Conservation (phyloP, 176 grass and related monocot genomes). For the Thalia dealbata region DNA sequence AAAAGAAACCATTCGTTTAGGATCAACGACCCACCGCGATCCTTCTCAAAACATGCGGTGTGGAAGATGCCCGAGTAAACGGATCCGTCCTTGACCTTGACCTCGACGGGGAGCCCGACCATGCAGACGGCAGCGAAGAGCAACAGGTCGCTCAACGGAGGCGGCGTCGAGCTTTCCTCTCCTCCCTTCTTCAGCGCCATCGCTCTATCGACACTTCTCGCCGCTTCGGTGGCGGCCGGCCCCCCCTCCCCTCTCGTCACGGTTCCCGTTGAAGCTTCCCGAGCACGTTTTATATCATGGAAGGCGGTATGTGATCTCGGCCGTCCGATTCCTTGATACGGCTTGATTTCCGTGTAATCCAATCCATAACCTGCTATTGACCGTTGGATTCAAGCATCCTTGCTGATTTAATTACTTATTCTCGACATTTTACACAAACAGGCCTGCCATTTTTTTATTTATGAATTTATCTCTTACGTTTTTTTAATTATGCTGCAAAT, state of each 20-base stretch:
- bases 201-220: not conserved
- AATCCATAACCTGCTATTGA: not conserved
- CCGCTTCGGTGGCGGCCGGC: not conserved
- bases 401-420: not conserved
- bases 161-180: constrained; percentile 6
- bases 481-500: too few relatives aligned
- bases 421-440: too few relatives aligned
- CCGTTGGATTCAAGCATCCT: not conserved
- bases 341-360: not conserved
- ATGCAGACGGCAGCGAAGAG: constrained; percentile 59
- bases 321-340: not conserved
- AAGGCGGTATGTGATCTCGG: not conserved
- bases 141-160: constrained; percentile 33
- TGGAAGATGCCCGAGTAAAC: constrained; percentile 83
- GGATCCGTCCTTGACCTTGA: constrained; percentile 87
- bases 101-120: constrained; percentile 68
- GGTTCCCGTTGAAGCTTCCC: not conserved
- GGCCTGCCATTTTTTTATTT: too few relatives aligned
- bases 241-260: not conserved
- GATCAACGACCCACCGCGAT: constrained; percentile 33
- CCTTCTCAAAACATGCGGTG: constrained; percentile 53
- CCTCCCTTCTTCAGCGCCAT: constrained; percentile 12
- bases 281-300: not conserved
- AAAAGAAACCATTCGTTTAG: not conserved
- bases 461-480: too few relatives aligned